phyloP scores from a whole-genome alignment of 1,284 basidiomycete genomes.

The Ustanciosporium gigantosporum region DNA sequence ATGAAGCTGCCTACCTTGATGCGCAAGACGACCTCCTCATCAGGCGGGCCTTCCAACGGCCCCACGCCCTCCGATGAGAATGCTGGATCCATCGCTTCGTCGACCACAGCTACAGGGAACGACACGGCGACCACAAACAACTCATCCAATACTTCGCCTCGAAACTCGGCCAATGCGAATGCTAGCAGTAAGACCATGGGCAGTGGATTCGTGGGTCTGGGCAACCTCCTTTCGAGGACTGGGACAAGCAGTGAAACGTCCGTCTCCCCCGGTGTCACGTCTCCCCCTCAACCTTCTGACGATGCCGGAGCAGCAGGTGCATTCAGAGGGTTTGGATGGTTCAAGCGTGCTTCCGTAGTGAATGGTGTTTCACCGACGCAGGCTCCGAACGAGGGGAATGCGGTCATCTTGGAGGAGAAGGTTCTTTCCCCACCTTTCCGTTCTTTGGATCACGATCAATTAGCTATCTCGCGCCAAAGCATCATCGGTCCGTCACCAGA shows the following conservation, averaged over 20 bases:
- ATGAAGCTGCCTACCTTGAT: conserved; percentile 41
- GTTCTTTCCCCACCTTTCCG: conserved; percentile 37
- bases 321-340: conserved; percentile 40
- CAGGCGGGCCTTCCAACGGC: conserved; percentile 8
- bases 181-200: conserved; percentile 11
- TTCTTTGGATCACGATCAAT: conserved; percentile 42
- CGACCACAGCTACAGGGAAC: not conserved
- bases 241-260: not conserved
- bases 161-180: not conserved
- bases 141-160: conserved; percentile 3
- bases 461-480: conserved; percentile 24
- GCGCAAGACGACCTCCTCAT: conserved; percentile 33
- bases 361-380: not conserved
- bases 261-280: not conserved
- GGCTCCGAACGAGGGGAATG: not conserved
- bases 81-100: not conserved
- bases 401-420: conserved; percentile 21
- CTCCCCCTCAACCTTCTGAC: not conserved
- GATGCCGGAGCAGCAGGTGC: conserved; percentile 7
- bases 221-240: conserved; percentile 19
- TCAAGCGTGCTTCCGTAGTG: conserved; percentile 28
- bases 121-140: too few relatives aligned
- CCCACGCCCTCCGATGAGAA: conserved; percentile 26
- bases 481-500: conserved; percentile 7
- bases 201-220: conserved; percentile 24